Conservation (phyloP, 169 alveolate genomes). For the Ichthyophthirius multifiliis region DNA sequence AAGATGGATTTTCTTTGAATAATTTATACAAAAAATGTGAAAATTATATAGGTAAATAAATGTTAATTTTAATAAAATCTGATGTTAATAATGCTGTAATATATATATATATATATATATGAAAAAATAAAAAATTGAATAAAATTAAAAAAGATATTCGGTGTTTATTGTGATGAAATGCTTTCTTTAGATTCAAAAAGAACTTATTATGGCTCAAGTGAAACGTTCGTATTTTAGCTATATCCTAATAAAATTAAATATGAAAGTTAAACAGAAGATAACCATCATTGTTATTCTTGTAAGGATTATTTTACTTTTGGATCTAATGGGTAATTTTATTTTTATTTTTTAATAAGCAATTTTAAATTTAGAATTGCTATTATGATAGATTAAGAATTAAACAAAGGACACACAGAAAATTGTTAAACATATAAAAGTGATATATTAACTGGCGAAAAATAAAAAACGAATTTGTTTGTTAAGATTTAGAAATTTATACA, state of each 20-base stretch:
- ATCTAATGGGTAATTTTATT: conserved; percentile 7
- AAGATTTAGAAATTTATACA: neutral
- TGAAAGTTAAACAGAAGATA: neutral
- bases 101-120: neutral
- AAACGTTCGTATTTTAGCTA: conserved; percentile 18
- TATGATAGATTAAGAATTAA: neutral
- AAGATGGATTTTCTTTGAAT: conserved; percentile 37
- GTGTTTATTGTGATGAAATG: conserved; percentile 31
- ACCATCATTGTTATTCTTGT: neutral
- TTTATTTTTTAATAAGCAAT: neutral
- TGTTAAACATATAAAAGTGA: neutral
- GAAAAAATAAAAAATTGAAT: neutral
- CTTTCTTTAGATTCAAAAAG: neutral
- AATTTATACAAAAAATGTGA: conserved; percentile 20
- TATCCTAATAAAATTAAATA: conserved; percentile 8
- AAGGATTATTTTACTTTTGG: conserved; percentile 25
- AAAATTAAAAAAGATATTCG: conserved; percentile 9
- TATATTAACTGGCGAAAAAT: neutral
- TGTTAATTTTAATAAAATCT: conserved; percentile 11
- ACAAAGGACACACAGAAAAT: neutral
- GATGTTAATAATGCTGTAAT: conserved; percentile 10
- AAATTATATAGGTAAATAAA: neutral
- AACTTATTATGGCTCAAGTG: conserved; percentile 24
- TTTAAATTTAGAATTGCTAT: neutral
- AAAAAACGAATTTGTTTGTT: neutral